These are phyloP conservation scores for Kwoniella bestiolae DNA, from an alignment of 768 basidiomycete genomes.

Conservation along the genomic window DNA sequence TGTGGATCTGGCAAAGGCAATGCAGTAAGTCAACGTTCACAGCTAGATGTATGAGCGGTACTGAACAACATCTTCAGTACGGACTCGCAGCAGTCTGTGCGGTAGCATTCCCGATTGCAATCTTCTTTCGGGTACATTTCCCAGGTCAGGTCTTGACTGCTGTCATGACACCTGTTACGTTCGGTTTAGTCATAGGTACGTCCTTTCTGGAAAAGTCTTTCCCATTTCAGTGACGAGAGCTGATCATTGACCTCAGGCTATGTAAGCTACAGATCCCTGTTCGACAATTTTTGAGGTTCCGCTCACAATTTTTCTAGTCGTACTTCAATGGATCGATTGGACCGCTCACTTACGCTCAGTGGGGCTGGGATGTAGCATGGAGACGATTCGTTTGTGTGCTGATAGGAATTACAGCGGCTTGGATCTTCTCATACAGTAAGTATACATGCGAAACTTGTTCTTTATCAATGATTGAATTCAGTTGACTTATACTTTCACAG, in stretches of 20 bases:
- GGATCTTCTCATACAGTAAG: constrained; percentile 58
- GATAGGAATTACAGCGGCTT: constrained; percentile 75
- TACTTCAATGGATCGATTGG: constrained; percentile 61
- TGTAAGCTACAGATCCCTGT: constrained; percentile 61
- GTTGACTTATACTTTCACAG: constrained; percentile 49
- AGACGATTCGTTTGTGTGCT: constrained; percentile 61
- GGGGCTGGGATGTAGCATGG: constrained; percentile 68
- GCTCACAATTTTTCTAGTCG: constrained; percentile 43
- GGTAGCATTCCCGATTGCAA: constrained; percentile 73
- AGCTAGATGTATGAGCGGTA: neutral
- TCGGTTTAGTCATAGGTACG: constrained; percentile 48
- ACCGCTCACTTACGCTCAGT: constrained; percentile 45
- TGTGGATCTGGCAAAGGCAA: constrained; percentile 40
- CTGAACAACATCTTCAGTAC: constrained; percentile 58
- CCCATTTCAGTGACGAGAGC: neutral
- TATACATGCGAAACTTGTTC: too few species aligned
- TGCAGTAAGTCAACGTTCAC: constrained; percentile 25
- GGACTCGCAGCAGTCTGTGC: constrained; percentile 72
- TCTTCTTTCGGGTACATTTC: constrained; percentile 73
- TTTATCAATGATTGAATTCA: neutral
- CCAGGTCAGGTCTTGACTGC: constrained; percentile 75
- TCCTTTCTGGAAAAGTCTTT: neutral
- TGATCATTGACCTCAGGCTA: constrained; percentile 23
- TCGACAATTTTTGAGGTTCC: too few species aligned
- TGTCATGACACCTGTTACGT: constrained; percentile 58